Base-by-base conservation (phyloP, 352 stramenopile species). In the Phytophthora multivora region DNA sequence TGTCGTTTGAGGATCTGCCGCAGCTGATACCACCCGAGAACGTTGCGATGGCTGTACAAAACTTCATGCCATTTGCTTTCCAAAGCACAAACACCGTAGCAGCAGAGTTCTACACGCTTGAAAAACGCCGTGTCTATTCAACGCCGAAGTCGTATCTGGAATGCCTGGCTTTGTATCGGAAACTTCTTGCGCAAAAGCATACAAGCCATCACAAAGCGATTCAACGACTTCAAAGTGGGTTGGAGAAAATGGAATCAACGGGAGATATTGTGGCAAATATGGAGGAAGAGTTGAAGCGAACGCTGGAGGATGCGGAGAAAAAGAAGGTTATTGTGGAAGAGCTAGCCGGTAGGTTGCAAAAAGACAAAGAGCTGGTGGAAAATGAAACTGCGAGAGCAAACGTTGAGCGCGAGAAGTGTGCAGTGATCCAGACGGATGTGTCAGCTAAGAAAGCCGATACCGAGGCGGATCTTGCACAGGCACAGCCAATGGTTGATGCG, bases 121-220 rank as follows among this genome's bases (percentile, higher is more conserved):
- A 98, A 67, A 79, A 86, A 18, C 82, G 94, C 1, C 69, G 76
- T 39, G 90, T 98, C 26, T 98, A 98, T 67, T 96, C 90, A 0
- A 98, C 94, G 7, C 93, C 94, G 3, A 98, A 98, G 55, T 97
- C 88, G 21, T 98, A 96, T 55, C 69, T 98, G 2, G 91, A 98
- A 66, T 95, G 95, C 47, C 77, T 98, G 7, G 78, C 88, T 10
- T 69, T 98, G 13, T 98, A 95, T 58, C 81, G 80, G 9, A 66
- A 75, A 12, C 61, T 98, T 1, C 71, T 98, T 2, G 25, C 72
- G 2, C 82, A 85, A 33, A 90, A 96, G 48, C 80, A 94, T 15
- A 49, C 56, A 57, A 46, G 23, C 18, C 63, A 95, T 66, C 63
- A 76, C 52, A 64, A 81, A 31, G 89, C 81, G 0, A 96, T 96